Conservation (phyloP, 139 green algal genomes). For the Auxenochlorella protothecoides region DNA sequence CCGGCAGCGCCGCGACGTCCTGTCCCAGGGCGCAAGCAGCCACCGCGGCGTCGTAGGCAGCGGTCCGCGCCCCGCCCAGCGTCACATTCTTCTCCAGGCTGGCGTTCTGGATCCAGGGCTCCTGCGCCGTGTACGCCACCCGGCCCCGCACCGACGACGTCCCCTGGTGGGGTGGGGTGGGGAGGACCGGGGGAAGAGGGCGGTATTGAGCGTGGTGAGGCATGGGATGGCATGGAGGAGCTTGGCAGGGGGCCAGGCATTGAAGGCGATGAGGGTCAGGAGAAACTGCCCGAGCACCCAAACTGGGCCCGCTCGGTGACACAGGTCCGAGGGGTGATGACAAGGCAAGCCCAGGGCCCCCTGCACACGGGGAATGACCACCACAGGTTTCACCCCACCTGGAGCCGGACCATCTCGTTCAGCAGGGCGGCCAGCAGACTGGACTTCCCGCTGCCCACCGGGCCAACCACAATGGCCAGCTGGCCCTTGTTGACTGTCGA, state of each 20-base stretch:
- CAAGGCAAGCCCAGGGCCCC: no score
- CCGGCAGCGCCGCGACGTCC: conserved; percentile 38
- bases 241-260: no score
- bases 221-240: no score
- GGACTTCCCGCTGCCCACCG: conserved; percentile 52
- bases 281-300: no score
- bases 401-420: conserved; percentile 33
- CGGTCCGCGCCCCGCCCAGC: conserved; percentile 18
- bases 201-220: no score
- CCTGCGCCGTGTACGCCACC: conserved; percentile 62
- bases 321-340: no score
- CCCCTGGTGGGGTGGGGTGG: neutral
- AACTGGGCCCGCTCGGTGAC: no score
- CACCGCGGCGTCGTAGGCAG: conserved; percentile 39
- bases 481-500: conserved; percentile 7
- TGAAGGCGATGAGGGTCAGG: no score
- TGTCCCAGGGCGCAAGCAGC: conserved; percentile 43
- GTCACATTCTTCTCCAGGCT: conserved; percentile 68
- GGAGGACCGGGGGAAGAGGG: no score
- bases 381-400: neutral
- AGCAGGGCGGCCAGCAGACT: conserved; percentile 52
- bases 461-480: conserved; percentile 41
- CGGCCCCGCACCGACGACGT: conserved; percentile 25
- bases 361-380: no score
- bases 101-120: conserved; percentile 63